phyloP scores from a whole-genome alignment of 2,329 filamentous ascomycete genomes.

The Fusarium nygamai region DNA sequence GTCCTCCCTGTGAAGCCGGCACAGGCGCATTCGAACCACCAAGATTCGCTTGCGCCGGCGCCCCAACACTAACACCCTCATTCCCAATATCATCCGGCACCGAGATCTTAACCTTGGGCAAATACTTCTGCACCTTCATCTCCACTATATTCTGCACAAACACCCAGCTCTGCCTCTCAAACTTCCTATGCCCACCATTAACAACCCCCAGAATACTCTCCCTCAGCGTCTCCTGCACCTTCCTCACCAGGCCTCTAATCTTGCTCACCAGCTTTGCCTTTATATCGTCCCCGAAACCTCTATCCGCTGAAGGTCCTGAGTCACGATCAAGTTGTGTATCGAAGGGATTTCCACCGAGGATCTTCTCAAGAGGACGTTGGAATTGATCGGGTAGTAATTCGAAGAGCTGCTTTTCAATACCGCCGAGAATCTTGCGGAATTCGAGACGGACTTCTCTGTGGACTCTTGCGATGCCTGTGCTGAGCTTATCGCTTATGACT shows the following conservation, averaged over 20 bases:
- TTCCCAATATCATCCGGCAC: slow-evolving; percentile 60
- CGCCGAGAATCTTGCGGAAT: slow-evolving; percentile 56
- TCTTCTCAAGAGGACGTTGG: slow-evolving; percentile 56
- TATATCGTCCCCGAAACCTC: slow-evolving; percentile 56
- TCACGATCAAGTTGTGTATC: slow-evolving; percentile 55
- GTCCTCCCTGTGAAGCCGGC: slow-evolving; percentile 31
- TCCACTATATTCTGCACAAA: slow-evolving; percentile 59
- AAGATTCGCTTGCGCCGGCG: slow-evolving; percentile 47
- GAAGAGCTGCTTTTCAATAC: slow-evolving; percentile 57
- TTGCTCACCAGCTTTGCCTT: slow-evolving; percentile 56
- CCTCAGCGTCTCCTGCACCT: slow-evolving; percentile 57
- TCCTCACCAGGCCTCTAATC: slow-evolving; percentile 55
- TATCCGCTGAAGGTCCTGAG: slow-evolving; percentile 43
- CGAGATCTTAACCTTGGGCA: slow-evolving; percentile 56
- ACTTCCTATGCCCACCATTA: slow-evolving; percentile 58
- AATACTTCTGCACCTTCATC: slow-evolving; percentile 57
- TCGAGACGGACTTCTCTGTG: slow-evolving; percentile 58
- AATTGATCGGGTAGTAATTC: slow-evolving; percentile 56
- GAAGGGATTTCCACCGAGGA: slow-evolving; percentile 58
- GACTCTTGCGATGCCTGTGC: slow-evolving; percentile 55
- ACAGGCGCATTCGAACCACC: slow-evolving; percentile 46
- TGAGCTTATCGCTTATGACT: slow-evolving; percentile 58
- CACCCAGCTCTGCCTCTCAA: slow-evolving; percentile 57
- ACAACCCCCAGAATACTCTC: slow-evolving; percentile 56
- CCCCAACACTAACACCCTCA: slow-evolving; percentile 56